phyloP scores from a whole-genome alignment of 2,329 filamentous ascomycete species.

The Kalaharituber pfeilii region DNA sequence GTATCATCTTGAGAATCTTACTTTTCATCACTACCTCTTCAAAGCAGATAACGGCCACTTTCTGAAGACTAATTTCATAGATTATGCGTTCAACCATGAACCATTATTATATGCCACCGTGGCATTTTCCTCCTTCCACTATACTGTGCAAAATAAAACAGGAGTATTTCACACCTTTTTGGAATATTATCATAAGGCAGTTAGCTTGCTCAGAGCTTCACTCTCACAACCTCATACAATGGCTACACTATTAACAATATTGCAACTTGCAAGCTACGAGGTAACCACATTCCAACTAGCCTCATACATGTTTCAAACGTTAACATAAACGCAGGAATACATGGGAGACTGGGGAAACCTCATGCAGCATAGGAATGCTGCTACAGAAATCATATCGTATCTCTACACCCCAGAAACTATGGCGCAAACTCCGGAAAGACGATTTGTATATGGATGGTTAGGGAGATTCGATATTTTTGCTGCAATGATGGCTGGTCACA shows the following conservation, averaged over 20 bases:
- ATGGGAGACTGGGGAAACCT: slow-evolving; percentile 91
- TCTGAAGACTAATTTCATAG: slow-evolving; percentile 52
- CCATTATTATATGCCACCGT: slow-evolving; percentile 72
- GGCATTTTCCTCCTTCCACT: slow-evolving; percentile 76
- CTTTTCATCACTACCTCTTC: slow-evolving; percentile 65
- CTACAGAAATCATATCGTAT: slow-evolving; percentile 59
- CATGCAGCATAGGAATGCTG: slow-evolving; percentile 80
- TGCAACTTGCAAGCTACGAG: slow-evolving; percentile 88
- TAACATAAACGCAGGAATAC: slow-evolving; percentile 48
- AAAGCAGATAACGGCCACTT: slow-evolving; percentile 55
- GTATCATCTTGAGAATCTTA: slow-evolving; percentile 63
- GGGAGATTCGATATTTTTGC: slow-evolving; percentile 72
- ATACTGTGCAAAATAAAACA: slow-evolving; percentile 50
- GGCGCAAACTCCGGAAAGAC: slow-evolving; percentile 50
- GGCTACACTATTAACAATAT: slow-evolving; percentile 64
- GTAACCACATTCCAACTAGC: slow-evolving; percentile 32
- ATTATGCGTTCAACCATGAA: slow-evolving; percentile 57
- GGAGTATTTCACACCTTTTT: slow-evolving; percentile 68
- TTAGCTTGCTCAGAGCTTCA: slow-evolving; percentile 54
- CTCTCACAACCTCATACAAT: slow-evolving; percentile 55
- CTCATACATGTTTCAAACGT: slow-evolving; percentile 3
- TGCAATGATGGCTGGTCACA: slow-evolving; percentile 63
- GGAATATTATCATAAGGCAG: slow-evolving; percentile 76
- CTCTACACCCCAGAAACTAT: slow-evolving; percentile 62
- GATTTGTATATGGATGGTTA: slow-evolving; percentile 76